Evolutionary conservation across 228 moss, liverwort and hornwort genomes (phyloP).

Genomic region (Sphagnum magellanicum): DNA sequence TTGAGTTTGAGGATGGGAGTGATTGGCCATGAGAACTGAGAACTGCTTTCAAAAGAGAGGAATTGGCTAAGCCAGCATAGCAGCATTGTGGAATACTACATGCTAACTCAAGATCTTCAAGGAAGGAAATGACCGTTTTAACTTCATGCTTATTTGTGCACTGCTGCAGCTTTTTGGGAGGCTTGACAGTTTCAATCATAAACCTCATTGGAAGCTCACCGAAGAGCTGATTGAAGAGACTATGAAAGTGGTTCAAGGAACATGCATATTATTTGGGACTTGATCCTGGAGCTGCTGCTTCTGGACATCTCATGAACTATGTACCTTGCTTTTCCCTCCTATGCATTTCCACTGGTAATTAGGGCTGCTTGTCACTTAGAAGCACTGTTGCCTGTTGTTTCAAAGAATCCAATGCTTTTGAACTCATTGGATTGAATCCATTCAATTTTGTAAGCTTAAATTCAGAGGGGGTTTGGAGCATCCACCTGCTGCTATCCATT

Average conservation of each 20-base stretch:
- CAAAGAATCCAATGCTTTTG: no score
- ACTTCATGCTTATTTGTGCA: conserved; percentile 9
- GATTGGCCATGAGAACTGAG: background rate
- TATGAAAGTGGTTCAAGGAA: conserved; percentile 8
- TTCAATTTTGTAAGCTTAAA: no score
- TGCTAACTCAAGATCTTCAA: background rate
- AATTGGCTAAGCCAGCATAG: background rate
- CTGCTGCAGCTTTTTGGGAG: conserved; percentile 11
- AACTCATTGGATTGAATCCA: no score
- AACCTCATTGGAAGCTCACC: conserved; percentile 12
- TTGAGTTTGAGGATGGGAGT: background rate
- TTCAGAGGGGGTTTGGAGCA: no score
- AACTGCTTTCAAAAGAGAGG: background rate
- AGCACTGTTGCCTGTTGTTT: no score
- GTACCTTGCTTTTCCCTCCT: no score
- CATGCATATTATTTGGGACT: conserved; percentile 8
- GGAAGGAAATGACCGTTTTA: background rate
- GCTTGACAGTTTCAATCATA: conserved; percentile 6
- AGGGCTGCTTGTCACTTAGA: no score
- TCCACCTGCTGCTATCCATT: no score
- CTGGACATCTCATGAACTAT: no score
- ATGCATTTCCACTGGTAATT: no score
- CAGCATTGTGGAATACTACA: background rate
- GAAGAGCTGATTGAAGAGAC: conserved; percentile 8
- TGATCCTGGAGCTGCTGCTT: background rate